These are phyloP conservation scores for Scheffersomyces segobiensis DNA, from an alignment of 1,139 yeast genomes.

Conservation along the genomic window DNA sequence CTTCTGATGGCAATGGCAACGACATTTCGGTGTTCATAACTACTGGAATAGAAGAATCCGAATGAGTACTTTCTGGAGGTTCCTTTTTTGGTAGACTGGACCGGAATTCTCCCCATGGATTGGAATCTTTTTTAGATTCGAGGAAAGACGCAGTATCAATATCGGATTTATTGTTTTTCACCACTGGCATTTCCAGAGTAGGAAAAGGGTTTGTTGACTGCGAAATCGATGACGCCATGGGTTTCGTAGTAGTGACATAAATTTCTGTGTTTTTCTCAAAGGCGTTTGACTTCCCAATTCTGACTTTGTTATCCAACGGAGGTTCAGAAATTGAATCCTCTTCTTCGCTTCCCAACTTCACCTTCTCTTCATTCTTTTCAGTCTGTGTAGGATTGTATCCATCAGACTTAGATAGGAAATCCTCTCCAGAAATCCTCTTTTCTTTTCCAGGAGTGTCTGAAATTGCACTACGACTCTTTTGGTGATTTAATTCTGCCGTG, in stretches of 20 bases:
- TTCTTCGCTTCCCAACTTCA: not conserved
- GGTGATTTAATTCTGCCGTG: not conserved
- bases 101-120: slow-evolving; percentile 23
- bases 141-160: not conserved
- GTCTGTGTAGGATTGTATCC: slow-evolving; percentile 2
- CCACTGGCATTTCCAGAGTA: not conserved
- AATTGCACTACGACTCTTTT: slow-evolving; percentile 3
- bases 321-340: not conserved
- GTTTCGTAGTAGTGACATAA: not conserved
- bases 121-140: slow-evolving; percentile 13
- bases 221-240: not conserved
- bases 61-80: slow-evolving; percentile 43
- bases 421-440: not conserved
- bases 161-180: not conserved
- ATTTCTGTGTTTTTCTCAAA: not conserved
- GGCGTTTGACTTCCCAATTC: not conserved
- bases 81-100: not conserved
- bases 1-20: not conserved
- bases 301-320: not conserved
- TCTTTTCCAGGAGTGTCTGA: slow-evolving; percentile 2
- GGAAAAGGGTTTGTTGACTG: slow-evolving; percentile 3
- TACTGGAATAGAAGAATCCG: slow-evolving; percentile 35
- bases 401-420: not conserved
- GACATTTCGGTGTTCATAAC: slow-evolving; percentile 11
- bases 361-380: not conserved